phyloP scores from a whole-genome alignment of 2,329 filamentous ascomycete genomes.

The Sarocladiaceae sp. region DNA sequence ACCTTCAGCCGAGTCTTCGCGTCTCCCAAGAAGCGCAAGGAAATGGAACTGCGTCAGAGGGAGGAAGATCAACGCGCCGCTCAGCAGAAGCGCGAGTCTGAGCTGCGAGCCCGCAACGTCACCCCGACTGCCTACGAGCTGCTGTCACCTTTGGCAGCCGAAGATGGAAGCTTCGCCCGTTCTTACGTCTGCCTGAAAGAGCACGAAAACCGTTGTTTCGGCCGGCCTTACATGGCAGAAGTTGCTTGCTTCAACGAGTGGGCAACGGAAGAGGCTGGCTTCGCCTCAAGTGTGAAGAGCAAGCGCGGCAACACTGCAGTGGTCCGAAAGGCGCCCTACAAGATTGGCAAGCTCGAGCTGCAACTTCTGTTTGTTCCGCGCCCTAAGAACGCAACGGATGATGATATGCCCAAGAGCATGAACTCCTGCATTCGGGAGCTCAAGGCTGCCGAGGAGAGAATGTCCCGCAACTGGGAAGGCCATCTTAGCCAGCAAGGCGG shows the following conservation, averaged over 20 bases:
- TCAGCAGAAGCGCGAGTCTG: slow-evolving; percentile 56
- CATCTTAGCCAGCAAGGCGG: slow-evolving; percentile 93
- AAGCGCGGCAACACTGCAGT: slow-evolving; percentile 70
- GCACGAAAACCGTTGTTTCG: slow-evolving; percentile 82
- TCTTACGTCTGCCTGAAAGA: slow-evolving; percentile 92
- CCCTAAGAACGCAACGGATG: slow-evolving; percentile 77
- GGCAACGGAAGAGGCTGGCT: slow-evolving; percentile 78
- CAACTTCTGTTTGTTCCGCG: slow-evolving; percentile 93
- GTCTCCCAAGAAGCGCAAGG: slow-evolving; percentile 94
- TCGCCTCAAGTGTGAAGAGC: slow-evolving; percentile 85
- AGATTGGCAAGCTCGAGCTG: slow-evolving; percentile 87
- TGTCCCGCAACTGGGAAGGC: slow-evolving; percentile 76
- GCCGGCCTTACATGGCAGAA: slow-evolving; percentile 79
- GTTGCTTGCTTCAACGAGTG: slow-evolving; percentile 98
- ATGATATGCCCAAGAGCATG: slow-evolving; percentile 99
- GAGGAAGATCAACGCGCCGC: slow-evolving; percentile 73
- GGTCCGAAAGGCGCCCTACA: slow-evolving; percentile 86
- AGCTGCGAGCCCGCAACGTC: slow-evolving; percentile 53
- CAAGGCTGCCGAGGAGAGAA: slow-evolving; percentile 77
- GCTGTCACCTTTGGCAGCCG: slow-evolving; percentile 76
- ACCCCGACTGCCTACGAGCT: slow-evolving; percentile 78
- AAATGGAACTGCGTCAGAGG: slow-evolving; percentile 76
- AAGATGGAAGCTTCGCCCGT: slow-evolving; percentile 89
- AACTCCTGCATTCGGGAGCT: slow-evolving; percentile 91
- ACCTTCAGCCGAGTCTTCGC: slow-evolving; percentile 89